Percentiles rank a stretch among this genome's conserved stretches.
These are phyloP conservation scores for Stephania cephalantha DNA, from an alignment of 164 flowering plant genomes.

Conservation along the genomic window DNA sequence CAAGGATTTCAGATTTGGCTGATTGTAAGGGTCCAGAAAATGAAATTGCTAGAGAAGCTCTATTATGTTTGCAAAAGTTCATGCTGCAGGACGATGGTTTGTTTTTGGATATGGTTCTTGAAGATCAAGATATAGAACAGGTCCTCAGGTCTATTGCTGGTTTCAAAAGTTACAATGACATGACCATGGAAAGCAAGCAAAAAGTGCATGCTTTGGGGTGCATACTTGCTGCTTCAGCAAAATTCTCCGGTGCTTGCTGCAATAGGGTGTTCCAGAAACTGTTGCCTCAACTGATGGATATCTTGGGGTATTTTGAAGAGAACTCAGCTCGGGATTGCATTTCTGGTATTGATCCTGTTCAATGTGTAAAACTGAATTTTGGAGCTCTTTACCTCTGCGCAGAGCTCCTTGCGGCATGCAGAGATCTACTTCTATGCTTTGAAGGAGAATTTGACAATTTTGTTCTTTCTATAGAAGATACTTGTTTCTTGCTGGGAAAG, in stretches of 20 bases:
- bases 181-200: constrained; percentile 44
- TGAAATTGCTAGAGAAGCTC: constrained; percentile 56
- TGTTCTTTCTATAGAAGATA: constrained; percentile 22
- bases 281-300: constrained; percentile 45
- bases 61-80: constrained; percentile 46
- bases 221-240: constrained; percentile 48
- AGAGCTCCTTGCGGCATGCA: constrained; percentile 67
- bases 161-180: constrained; percentile 24
- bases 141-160: constrained; percentile 33
- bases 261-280: constrained; percentile 34
- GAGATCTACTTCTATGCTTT: constrained; percentile 34
- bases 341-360: constrained; percentile 8
- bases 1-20: constrained; percentile 28
- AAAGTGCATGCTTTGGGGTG: constrained; percentile 49
- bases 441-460: constrained; percentile 15
- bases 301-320: constrained; percentile 30
- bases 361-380: constrained; percentile 27
- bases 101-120: constrained; percentile 39
- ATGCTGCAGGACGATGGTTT: constrained; percentile 32
- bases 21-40: constrained; percentile 36
- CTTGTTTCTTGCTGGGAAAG: constrained; percentile 36
- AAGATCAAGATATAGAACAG: constrained; percentile 51
- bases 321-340: constrained; percentile 15
- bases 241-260: constrained; percentile 53
- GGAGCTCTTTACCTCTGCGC: constrained; percentile 67